A percentile compares a stretch with the other conserved stretches of the same genome.
Evolutionary conservation across 148 eudicot species (phyloP).

Genomic region (Persicaria maculosa): DNA sequence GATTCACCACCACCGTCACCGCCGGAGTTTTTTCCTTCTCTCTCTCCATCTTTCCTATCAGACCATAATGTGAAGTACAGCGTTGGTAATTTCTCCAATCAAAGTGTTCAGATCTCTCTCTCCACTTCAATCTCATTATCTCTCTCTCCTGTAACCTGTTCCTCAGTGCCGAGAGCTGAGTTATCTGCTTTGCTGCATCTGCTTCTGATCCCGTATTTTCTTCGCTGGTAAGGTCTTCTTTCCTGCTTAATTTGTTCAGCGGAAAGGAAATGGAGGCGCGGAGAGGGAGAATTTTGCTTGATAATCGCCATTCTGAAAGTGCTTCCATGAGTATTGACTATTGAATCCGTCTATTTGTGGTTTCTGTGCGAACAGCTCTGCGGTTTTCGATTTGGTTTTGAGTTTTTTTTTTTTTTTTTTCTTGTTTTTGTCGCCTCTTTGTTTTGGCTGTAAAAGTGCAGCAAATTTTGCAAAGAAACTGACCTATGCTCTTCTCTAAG

Average conservation of each 20-base stretch:
- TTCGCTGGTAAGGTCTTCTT: neutral
- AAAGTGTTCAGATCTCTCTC: neutral
- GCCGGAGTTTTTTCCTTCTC: neutral
- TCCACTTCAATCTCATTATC: neutral
- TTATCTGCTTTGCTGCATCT: constrained; percentile 2
- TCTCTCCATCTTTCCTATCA: neutral
- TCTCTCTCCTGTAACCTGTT: neutral
- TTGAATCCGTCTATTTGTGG: neutral
- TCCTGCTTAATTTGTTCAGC: neutral
- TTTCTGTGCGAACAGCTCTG: neutral
- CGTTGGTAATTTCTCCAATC: constrained; percentile 8
- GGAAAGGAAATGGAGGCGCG: neutral
- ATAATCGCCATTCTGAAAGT: neutral
- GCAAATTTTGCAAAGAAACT: constrained; percentile 4
- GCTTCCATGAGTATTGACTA: neutral
- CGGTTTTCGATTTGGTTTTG: neutral
- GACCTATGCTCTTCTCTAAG: neutral
- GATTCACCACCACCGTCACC: constrained; percentile 11
- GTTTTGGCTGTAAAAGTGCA: neutral
- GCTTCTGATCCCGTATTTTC: neutral
- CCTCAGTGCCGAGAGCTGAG: neutral
- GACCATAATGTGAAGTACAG: constrained; percentile 4
- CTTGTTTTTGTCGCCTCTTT: neutral
- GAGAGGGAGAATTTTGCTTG: neutral
- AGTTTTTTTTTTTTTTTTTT: neutral